Percentiles rank a stretch among this genome's conserved stretches.
Conservation (phyloP, 208 protist species). For the Acanthamoeba triangularis region DNA sequence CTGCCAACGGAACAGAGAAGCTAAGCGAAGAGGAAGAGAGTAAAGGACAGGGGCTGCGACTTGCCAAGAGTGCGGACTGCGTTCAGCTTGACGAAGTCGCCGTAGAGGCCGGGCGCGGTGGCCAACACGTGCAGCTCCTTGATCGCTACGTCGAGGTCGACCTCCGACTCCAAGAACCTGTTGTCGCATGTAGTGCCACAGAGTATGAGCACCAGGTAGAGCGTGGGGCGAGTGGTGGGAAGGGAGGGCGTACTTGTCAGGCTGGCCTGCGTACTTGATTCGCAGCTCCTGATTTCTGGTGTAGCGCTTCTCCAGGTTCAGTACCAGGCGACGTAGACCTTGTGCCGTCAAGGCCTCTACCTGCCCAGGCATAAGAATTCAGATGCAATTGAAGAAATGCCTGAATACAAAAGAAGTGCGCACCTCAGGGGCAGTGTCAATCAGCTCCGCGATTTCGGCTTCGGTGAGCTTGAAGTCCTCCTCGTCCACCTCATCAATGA, state of each 20-base stretch:
- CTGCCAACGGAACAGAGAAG: background rate
- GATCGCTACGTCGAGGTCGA: constrained; percentile 88
- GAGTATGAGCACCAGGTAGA: background rate
- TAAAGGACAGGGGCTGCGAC: background rate
- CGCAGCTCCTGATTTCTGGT: constrained; percentile 88
- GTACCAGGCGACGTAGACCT: constrained; percentile 83
- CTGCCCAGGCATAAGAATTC: constrained; percentile 14
- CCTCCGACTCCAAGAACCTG: constrained; percentile 88
- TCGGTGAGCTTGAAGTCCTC: constrained; percentile 54
- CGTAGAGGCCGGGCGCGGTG: constrained; percentile 88
- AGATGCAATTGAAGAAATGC: background rate
- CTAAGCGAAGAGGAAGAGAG: background rate
- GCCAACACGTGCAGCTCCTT: constrained; percentile 89
- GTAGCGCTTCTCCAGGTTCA: constrained; percentile 89
- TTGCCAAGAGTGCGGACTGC: constrained; percentile 80
- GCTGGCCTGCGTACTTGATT: constrained; percentile 87
- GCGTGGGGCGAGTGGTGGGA: background rate
- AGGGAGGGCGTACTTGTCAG: constrained; percentile 83
- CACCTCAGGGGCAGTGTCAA: constrained; percentile 56
- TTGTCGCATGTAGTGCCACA: background rate
- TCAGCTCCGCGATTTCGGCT: constrained; percentile 30
- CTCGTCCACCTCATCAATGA: background rate
- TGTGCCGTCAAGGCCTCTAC: constrained; percentile 82
- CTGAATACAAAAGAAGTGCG: background rate
- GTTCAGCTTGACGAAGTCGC: constrained; percentile 84